phyloP scores from a whole-genome alignment of 495 filamentous ascomycete genomes.

The Trichoderma erinaceum region DNA sequence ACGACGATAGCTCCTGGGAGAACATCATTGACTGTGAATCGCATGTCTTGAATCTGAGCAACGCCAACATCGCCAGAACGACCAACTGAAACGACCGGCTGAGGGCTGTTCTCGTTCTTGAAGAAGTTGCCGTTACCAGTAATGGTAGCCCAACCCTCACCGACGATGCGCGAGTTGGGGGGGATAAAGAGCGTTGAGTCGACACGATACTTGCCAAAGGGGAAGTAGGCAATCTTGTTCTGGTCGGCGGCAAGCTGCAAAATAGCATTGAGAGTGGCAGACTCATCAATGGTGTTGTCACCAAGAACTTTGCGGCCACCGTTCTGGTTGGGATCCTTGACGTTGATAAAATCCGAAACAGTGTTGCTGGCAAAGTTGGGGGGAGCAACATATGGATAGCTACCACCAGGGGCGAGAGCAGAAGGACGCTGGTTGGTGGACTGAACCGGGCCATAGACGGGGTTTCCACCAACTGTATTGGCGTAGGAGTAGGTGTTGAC shows the following conservation, averaged over 20 bases:
- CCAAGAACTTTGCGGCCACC: conserved; percentile 35
- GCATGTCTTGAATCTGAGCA: conserved; percentile 74
- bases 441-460: conserved; percentile 50
- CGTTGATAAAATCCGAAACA: conserved; percentile 36
- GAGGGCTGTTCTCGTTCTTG: conserved; percentile 61
- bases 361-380: conserved; percentile 34
- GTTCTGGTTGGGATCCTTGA: conserved; percentile 39
- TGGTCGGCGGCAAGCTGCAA: conserved; percentile 47
- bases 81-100: conserved; percentile 69
- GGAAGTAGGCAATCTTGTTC: conserved; percentile 55
- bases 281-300: conserved; percentile 67
- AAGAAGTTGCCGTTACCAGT: conserved; percentile 72
- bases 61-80: conserved; percentile 62
- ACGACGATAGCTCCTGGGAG: conserved; percentile 66
- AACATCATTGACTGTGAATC: conserved; percentile 65
- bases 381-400: conserved; percentile 29
- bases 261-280: conserved; percentile 50
- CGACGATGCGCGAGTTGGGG: conserved; percentile 61
- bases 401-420: conserved; percentile 29
- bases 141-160: conserved; percentile 83
- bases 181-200: conserved; percentile 58
- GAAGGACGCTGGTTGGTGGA: conserved; percentile 25
- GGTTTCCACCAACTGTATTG: conserved; percentile 51
- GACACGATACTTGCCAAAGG: conserved; percentile 57
- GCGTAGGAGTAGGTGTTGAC: conserved; percentile 33